Evolutionary conservation across 2,329 filamentous ascomycete species (phyloP).

Genomic region (Cadophora luteo-olivacea): DNA sequence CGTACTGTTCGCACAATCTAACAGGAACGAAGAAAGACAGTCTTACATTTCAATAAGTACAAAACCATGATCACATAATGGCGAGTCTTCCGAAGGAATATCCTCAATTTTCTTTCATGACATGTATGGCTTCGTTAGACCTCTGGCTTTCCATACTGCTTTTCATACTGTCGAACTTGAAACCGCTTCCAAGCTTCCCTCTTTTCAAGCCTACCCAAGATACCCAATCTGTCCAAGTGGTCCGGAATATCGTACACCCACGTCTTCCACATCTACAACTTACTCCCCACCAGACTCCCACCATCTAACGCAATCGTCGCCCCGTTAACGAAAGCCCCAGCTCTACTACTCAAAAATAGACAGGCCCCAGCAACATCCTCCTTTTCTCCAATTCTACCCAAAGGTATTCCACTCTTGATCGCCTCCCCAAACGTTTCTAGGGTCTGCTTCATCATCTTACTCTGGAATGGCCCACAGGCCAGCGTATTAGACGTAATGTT

Average conservation of each 20-base stretch:
- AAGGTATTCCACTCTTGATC: conserved; percentile 65
- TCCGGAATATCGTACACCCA: conserved; percentile 11
- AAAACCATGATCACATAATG: too few species aligned
- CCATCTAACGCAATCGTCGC: conserved; percentile 69
- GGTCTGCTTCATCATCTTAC: conserved; percentile 77
- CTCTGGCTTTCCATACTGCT: too few species aligned
- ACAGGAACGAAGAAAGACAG: too few species aligned
- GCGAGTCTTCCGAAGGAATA: too few species aligned
- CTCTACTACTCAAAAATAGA: conserved; percentile 71
- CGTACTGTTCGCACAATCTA: too few species aligned
- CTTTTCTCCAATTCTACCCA: conserved; percentile 70
- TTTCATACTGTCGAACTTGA: too few species aligned
- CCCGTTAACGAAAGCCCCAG: conserved; percentile 71
- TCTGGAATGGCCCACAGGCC: conserved; percentile 74
- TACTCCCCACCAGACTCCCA: conserved; percentile 54
- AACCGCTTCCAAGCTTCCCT: too few species aligned
- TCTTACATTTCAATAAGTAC: too few species aligned
- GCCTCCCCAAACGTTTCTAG: conserved; percentile 61
- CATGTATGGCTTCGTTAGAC: too few species aligned
- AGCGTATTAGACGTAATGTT: conserved; percentile 71
- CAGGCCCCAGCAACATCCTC: conserved; percentile 76
- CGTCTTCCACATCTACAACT: conserved; percentile 47
- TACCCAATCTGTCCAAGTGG: too few species aligned
- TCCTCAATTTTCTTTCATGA: too few species aligned
- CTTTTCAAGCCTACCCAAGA: too few species aligned